Evolutionary conservation across 257 asterid genomes (phyloP).

Genomic region (Solanum tarapatanum): DNA sequence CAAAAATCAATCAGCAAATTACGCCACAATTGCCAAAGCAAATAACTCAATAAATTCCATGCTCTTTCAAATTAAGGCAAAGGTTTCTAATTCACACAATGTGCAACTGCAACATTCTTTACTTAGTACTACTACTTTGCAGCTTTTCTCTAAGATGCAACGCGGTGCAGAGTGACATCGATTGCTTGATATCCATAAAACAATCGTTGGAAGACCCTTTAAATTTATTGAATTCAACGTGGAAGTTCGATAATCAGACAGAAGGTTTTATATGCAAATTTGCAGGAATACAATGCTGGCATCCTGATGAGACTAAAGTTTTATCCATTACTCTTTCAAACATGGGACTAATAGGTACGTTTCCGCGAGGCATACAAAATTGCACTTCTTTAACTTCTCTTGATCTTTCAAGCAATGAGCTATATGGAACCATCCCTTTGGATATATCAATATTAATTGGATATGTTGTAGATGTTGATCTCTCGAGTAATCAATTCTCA

Average conservation of each 20-base stretch:
- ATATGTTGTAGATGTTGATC: background rate
- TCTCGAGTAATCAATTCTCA: background rate
- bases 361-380: too few relatives aligned
- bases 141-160: background rate
- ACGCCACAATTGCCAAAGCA: background rate
- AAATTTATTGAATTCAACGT: too few relatives aligned
- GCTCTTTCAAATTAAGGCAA: background rate
- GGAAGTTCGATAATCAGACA: too few relatives aligned
- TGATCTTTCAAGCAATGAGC: background rate
- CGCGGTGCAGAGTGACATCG: background rate
- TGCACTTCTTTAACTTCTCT: background rate
- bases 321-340: too few relatives aligned
- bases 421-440: background rate
- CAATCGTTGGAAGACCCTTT: background rate
- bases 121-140: background rate
- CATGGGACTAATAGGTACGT: too few relatives aligned
- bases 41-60: background rate
- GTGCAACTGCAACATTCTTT: background rate
- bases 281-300: too few relatives aligned
- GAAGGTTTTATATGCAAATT: too few relatives aligned
- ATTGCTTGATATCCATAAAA: background rate
- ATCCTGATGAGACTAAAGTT: too few relatives aligned
- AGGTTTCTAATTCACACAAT: background rate
- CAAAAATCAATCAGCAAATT: background rate
- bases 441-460: background rate